Evolutionary conservation across 495 filamentous ascomycete species (phyloP), one percentile per base, ranked within the genome.

Genomic region (Aspergillus homomorphus): DNA sequence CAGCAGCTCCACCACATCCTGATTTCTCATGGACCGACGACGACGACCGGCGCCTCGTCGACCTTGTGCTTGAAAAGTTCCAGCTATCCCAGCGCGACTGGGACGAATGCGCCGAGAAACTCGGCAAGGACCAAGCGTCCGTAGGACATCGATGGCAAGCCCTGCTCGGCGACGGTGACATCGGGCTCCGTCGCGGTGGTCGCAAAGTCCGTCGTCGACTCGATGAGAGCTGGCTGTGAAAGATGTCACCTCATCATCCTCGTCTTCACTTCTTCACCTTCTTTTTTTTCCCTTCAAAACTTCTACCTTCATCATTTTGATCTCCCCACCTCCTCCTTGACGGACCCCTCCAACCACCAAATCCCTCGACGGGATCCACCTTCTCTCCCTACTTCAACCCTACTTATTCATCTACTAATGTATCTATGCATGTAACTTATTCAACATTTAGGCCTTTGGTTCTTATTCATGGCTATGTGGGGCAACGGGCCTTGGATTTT

Each of bases 1-100:
- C 19, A 22, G n/a, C 3, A 51, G 55, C 75, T 9, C 16, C 60
- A 26, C 12, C 56, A 12, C 24, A 83, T 53, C 18, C 45, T 19
- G 77, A 78, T 22, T 65, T 75, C 48, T 63, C 66, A 15, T 91
- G 88, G 88, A 81, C 83, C 42, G 74, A 79, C 5, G 84, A 87
- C 50, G 86, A 91, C 61, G 89, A 92, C 69, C 76, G 86, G 52
- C 80, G 84, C 21, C 76, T 93, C 5, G 82, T 92, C 22, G 83
- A 89, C 65, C 73, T 90, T 24, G 88, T 92, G 30, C 76, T 92
- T 2, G 84, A 88, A 65, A 92, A 90, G 66, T 80, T 91, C 51
- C 83, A 83, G 59, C 82, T 92, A 22, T 84, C 82, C 44, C 86
- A 85, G 69, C 81, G 77, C 53, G 87, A 92, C 56, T 91, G 88